These are phyloP conservation scores for Boechera retrofracta DNA, from an alignment of 345 rosid genomes.

Conservation along the genomic window DNA sequence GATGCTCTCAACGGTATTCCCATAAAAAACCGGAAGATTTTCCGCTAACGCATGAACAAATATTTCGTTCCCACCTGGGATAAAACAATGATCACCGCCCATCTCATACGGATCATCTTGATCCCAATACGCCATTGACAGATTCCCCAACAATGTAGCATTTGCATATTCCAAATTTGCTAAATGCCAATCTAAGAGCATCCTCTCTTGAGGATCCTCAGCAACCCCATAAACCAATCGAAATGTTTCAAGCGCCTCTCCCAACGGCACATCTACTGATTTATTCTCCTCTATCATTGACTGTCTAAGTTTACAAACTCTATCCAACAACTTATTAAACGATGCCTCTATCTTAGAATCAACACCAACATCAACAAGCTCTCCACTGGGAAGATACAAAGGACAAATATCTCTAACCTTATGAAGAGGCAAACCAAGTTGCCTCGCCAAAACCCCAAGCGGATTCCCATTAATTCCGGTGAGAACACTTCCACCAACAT, in stretches of 20 bases:
- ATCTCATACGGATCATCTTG: constrained; percentile 99
- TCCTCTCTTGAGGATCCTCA: constrained; percentile 74
- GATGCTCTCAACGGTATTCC: constrained; percentile 70
- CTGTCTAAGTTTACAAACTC: constrained; percentile 95
- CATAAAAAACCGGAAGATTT: constrained; percentile 85
- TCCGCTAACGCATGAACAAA: constrained; percentile 85
- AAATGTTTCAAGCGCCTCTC: constrained; percentile 88
- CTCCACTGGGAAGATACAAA: constrained; percentile 84
- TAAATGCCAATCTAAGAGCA: constrained; percentile 94
- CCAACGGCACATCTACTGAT: constrained; percentile 80
- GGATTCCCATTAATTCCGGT: constrained; percentile 97
- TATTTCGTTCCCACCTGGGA: constrained; percentile 90
- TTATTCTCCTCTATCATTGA: constrained; percentile 94
- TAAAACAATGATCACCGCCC: constrained; percentile 99
- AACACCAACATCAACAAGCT: constrained; percentile 68
- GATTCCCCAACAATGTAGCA: constrained; percentile 83
- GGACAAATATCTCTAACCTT: constrained; percentile 97
- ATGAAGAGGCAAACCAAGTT: constrained; percentile 85
- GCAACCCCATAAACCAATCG: constrained; percentile 81
- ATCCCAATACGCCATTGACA: constrained; percentile 98
- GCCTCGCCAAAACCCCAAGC: constrained; percentile 91
- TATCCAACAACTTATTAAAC: constrained; percentile 84
- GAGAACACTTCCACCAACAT: constrained; percentile 92
- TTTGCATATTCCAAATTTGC: constrained; percentile 95
- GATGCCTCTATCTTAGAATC: constrained; percentile 85